These are phyloP conservation scores for Chenopodium suecicum DNA, from an alignment of 148 eudicot genomes.

Conservation along the genomic window DNA sequence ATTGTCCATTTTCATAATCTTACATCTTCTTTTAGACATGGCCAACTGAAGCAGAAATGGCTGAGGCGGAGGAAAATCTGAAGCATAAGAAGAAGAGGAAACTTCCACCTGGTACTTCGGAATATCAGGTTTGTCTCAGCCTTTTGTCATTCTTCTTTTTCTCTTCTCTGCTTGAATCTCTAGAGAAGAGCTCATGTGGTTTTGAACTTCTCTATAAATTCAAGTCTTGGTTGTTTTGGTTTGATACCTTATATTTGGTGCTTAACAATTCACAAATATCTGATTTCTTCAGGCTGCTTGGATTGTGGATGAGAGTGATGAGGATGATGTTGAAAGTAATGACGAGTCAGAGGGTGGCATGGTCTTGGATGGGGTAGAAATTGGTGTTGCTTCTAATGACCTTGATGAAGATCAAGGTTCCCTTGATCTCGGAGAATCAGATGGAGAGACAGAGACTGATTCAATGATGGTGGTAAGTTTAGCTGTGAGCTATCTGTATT, in stretches of 20 bases:
- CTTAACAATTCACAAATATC: background rate
- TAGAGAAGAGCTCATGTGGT: background rate
- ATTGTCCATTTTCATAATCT: background rate
- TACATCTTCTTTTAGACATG: constrained; percentile 62
- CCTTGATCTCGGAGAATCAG: constrained; percentile 59
- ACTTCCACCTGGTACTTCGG: constrained; percentile 83
- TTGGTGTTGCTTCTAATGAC: constrained; percentile 39
- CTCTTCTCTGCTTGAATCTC: background rate
- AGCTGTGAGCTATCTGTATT: constrained; percentile 4
- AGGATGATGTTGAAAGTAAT: constrained; percentile 50
- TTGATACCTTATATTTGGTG: background rate
- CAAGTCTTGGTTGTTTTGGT: background rate
- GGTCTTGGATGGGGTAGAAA: constrained; percentile 63
- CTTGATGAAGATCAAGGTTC: constrained; percentile 79
- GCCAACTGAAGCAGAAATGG: constrained; percentile 99
- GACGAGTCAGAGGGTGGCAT: constrained; percentile 67
- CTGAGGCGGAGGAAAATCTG: constrained; percentile 70
- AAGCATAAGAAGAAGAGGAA: constrained; percentile 58
- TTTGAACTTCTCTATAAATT: background rate
- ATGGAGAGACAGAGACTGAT: constrained; percentile 70
- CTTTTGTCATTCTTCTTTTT: constrained; percentile 9
- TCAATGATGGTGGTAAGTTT: constrained; percentile 82
- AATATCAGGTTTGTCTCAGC: constrained; percentile 66
- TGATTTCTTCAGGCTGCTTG: constrained; percentile 78
- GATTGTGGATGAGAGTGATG: constrained; percentile 81